Evolutionary conservation across 2,329 filamentous ascomycete species (phyloP).

Genomic region (Fusarium sublunatum): DNA sequence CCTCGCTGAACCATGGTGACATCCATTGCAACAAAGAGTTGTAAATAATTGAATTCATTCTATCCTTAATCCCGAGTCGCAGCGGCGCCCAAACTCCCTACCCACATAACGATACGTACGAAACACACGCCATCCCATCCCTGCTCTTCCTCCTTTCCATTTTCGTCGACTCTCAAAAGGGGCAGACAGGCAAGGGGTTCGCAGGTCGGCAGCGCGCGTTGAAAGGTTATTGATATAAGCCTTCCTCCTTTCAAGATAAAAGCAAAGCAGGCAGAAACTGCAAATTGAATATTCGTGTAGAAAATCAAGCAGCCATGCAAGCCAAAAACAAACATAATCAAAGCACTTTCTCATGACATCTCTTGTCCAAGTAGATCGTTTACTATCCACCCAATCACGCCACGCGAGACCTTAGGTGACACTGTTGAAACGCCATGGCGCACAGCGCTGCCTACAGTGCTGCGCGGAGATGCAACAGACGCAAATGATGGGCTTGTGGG

Average conservation of each 20-base stretch:
- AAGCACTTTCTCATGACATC: slow-evolving; percentile 13
- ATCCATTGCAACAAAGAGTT: neutral
- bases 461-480: slow-evolving; percentile 19
- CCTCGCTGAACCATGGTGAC: too few relatives aligned
- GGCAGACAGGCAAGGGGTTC: slow-evolving; percentile 7
- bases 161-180: slow-evolving; percentile 16
- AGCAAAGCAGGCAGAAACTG: slow-evolving; percentile 16
- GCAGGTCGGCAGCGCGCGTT: slow-evolving; percentile 4
- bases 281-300: slow-evolving; percentile 36
- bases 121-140: slow-evolving; percentile 15
- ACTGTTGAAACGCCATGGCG: neutral
- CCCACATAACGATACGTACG: slow-evolving; percentile 40
- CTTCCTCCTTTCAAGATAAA: slow-evolving; percentile 20
- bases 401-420: neutral
- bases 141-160: slow-evolving; percentile 19
- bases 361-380: neutral
- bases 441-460: slow-evolving; percentile 3
- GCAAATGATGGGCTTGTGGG: slow-evolving; percentile 21
- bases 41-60: slow-evolving; percentile 36
- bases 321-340: slow-evolving; percentile 23
- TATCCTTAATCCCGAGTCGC: slow-evolving; percentile 36
- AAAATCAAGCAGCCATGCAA: slow-evolving; percentile 30
- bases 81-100: slow-evolving; percentile 43
- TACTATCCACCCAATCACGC: slow-evolving; percentile 10
- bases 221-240: slow-evolving; percentile 7